phyloP scores from a whole-genome alignment of 495 filamentous ascomycete genomes.

The Copromyces sp. region DNA sequence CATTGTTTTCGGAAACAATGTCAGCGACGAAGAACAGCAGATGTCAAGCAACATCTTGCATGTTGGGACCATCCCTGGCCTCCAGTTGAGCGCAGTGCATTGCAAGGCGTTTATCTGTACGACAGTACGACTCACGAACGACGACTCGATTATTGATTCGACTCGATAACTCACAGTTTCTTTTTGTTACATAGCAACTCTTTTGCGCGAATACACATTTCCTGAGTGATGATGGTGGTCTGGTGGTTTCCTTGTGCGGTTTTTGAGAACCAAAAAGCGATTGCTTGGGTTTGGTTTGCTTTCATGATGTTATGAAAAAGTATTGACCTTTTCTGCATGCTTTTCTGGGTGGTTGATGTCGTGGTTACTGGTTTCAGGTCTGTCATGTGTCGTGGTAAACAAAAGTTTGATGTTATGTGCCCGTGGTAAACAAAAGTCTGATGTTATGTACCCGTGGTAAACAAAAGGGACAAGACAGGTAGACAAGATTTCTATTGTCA shows the following conservation, averaged over 20 bases:
- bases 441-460: background rate
- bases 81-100: background rate
- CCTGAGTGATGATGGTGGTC: background rate
- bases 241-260: background rate
- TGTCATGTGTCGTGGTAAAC: background rate
- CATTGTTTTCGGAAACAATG: background rate
- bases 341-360: background rate
- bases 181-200: background rate
- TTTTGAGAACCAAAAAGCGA: background rate
- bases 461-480: background rate
- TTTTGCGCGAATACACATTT: background rate
- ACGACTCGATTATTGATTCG: background rate
- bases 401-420: background rate
- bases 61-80: background rate
- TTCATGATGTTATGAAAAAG: background rate
- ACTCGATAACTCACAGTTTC: background rate
- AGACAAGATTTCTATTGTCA: background rate
- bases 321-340: background rate
- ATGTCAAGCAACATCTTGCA: background rate
- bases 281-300: background rate
- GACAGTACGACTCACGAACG: background rate
- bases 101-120: background rate
- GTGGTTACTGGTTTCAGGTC: background rate
- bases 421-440: background rate
- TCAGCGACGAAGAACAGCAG: background rate